Base-by-base conservation (phyloP, 1,139 yeast genomes). In the Yamadazyma buinensis region DNA sequence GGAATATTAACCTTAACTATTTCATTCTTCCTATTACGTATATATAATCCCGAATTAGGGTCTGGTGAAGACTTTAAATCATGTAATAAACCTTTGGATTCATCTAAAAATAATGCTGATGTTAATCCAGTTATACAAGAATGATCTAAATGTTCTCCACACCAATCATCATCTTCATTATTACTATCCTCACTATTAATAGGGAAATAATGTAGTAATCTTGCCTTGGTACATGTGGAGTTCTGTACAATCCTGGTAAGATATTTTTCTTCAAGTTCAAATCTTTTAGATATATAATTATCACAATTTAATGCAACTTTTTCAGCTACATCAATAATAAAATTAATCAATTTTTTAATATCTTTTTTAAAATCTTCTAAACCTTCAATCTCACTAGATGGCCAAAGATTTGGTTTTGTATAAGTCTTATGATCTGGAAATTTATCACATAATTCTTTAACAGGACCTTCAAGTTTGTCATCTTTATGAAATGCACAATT, bases 111-210 rank as follows among this genome's bases (percentile, higher is more conserved):
- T 45, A 75, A 51, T 11, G 82, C 82, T 10, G 80, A 70, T 0
- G 83, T 76, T 25, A 78, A 58, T 0, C 80, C 84, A 0, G 84
- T 79, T 23, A 79, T 53, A 48, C 84, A 76, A 4, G 81, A 74
- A 47, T 78, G 84, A 51, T 79, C 84, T 30, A 71, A 46, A 48
- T 79, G 85, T 44, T 77, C 81, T 1, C 83, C 84, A 54, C 85
- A 79, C 84, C 85, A 79, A 34, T 66, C 64, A 26, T 55, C 58
- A 26, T 46, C 52, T 7, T 33, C 20, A 2, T 33, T 35, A 21
- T 37, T 18, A 3, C 38, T 34, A 2, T 31, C 36, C 15, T 38
- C 37, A 24, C 38, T 43, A 14, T 42, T 32, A 3, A 43, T 28
- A 34, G 77, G 70, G 48, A 55, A 77, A 48, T 79, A 79, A 44